Evolutionary conservation across 2,329 filamentous ascomycete genomes (phyloP).

Genomic region (Beauveria varroae): DNA sequence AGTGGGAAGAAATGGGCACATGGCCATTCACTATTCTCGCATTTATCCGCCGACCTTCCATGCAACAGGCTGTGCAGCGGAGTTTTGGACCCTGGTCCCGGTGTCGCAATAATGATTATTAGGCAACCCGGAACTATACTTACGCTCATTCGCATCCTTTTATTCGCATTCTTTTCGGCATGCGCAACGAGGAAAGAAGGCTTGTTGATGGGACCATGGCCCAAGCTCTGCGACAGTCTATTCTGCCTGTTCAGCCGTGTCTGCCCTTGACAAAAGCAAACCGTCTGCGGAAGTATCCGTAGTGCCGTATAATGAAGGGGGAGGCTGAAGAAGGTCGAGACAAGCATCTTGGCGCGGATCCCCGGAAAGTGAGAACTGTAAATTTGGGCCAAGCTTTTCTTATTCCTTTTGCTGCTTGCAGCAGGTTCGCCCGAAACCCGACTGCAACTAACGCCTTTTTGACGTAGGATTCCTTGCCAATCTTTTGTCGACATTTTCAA

Average conservation of each 20-base stretch:
- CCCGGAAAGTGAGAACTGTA: constrained; percentile 8
- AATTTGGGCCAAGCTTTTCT: constrained; percentile 1
- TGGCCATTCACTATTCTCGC: neutral
- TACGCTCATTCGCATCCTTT: neutral
- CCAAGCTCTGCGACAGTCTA: neutral
- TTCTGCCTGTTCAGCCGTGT: neutral
- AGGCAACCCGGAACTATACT: neutral
- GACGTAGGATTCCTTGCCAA: neutral
- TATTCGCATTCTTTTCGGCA: neutral
- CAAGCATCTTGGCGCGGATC: constrained; percentile 3
- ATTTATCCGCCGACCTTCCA: neutral
- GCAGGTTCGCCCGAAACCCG: neutral
- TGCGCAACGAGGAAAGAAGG: neutral
- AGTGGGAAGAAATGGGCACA: neutral
- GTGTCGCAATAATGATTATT: neutral
- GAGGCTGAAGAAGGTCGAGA: neutral
- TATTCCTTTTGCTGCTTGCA: neutral
- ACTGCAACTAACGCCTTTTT: neutral
- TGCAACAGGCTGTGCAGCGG: neutral
- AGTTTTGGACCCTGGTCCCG: neutral
- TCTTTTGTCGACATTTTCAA: neutral
- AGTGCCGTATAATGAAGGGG: neutral
- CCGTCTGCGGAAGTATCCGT: neutral
- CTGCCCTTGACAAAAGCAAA: neutral
- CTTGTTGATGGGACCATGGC: neutral